Percentiles rank a stretch among this genome's conserved stretches.
Conservation (phyloP, 139 green algal species). For the Astrephomene gubernaculifera region DNA sequence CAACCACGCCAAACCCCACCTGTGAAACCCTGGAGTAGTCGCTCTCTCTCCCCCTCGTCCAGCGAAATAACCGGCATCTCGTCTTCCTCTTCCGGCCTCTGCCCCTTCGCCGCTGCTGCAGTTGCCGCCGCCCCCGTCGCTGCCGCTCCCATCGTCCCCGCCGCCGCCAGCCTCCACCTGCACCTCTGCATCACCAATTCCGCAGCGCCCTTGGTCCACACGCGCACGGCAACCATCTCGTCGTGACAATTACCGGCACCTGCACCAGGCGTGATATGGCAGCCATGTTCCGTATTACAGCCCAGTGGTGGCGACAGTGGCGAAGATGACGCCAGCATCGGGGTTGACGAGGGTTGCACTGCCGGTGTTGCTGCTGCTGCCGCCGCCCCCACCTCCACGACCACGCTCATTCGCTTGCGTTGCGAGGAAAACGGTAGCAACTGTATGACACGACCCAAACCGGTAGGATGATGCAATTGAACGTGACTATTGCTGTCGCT, state of each 20-base stretch:
- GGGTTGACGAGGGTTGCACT: too few relatives aligned
- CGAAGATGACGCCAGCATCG: too few relatives aligned
- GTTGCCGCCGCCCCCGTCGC: too few relatives aligned
- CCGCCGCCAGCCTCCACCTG: slow-evolving; percentile 52
- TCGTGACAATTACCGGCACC: too few relatives aligned
- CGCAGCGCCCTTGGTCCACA: slow-evolving; percentile 91
- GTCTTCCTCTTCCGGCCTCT: background rate
- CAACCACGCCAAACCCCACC: background rate
- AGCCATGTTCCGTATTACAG: too few relatives aligned
- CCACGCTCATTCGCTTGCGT: slow-evolving; percentile 87
- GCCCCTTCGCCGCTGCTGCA: background rate
- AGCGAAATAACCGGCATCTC: background rate
- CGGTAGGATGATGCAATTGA: too few relatives aligned
- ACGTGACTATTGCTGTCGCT: background rate
- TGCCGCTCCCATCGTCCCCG: background rate
- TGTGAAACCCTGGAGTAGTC: background rate
- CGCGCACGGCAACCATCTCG: slow-evolving; percentile 42
- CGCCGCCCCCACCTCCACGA: slow-evolving; percentile 17
- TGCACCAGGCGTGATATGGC: too few relatives aligned
- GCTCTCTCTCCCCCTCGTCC: background rate
- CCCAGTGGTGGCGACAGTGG: too few relatives aligned
- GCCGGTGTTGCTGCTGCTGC: background rate
- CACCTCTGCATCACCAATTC: slow-evolving; percentile 92
- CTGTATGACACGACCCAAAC: slow-evolving; percentile 29
- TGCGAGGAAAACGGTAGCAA: slow-evolving; percentile 85